Evolutionary conservation across 176 grass and related monocot species (phyloP).

Genomic region (Aegilops umbellulata): DNA sequence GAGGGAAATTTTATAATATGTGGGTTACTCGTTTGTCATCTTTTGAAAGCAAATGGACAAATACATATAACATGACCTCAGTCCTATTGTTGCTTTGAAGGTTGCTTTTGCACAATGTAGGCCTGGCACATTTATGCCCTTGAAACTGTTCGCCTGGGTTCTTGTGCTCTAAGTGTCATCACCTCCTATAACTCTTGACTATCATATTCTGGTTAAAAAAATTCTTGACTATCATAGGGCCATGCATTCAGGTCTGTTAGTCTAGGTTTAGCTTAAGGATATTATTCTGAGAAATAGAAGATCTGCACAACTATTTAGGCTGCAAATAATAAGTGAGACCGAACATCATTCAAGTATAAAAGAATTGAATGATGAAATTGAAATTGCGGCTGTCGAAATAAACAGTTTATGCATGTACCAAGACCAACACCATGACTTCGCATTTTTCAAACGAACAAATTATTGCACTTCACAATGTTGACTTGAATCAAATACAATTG

Average conservation of each 20-base stretch:
- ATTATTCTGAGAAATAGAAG: not conserved
- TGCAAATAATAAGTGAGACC: conserved; percentile 9
- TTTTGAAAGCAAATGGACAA: not conserved
- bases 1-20: not conserved
- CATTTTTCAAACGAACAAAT: not conserved
- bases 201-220: not conserved
- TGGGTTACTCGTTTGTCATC: not conserved
- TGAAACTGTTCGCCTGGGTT: not conserved
- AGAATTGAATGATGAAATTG: conserved; percentile 23
- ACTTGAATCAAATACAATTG: conserved; percentile 5
- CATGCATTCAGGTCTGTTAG: not conserved
- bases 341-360: not conserved
- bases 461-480: not conserved
- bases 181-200: not conserved
- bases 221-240: not conserved
- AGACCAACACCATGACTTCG: not conserved
- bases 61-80: not conserved
- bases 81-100: conserved; percentile 10
- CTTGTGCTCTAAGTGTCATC: not conserved
- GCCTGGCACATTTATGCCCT: not conserved
- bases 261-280: not conserved
- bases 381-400: not conserved
- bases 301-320: not conserved
- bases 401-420: conserved; percentile 1
- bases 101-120: not conserved